A percentile compares a stretch with the other conserved stretches of the same genome.
These are phyloP conservation scores for Nemania sp. DNA, from an alignment of 2,329 filamentous ascomycete genomes.

Conservation along the genomic window DNA sequence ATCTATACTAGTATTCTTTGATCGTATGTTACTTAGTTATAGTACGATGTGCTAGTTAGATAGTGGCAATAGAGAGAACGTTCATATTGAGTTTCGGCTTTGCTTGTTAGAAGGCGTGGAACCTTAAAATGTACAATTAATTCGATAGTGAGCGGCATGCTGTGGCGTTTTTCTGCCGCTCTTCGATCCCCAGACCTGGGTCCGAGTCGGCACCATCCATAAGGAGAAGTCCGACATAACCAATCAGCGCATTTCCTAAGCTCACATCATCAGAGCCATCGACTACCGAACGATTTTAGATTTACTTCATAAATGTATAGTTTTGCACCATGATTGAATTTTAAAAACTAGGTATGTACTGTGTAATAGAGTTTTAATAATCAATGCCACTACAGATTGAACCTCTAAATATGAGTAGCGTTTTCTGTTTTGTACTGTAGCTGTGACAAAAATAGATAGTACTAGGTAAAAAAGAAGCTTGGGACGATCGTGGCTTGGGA, in stretches of 20 bases:
- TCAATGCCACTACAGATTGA: background rate
- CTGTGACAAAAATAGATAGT: slow-evolving; percentile 10
- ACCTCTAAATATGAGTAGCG: background rate
- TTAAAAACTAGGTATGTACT: background rate
- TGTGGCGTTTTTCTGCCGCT: slow-evolving; percentile 20
- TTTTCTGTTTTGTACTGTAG: background rate
- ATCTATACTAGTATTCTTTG: background rate
- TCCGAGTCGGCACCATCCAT: slow-evolving; percentile 36
- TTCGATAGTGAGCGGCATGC: background rate
- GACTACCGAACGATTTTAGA: background rate
- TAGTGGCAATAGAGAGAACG: background rate
- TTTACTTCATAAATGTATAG: background rate
- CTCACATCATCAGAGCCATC: background rate
- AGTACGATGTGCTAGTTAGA: background rate
- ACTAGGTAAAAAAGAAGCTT: slow-evolving; percentile 2
- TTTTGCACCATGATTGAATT: background rate
- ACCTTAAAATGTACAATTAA: background rate
- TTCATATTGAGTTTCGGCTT: slow-evolving; percentile 2
- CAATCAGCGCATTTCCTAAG: slow-evolving; percentile 15
- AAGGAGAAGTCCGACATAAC: slow-evolving; percentile 36
- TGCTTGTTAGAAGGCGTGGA: background rate
- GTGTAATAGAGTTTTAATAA: background rate
- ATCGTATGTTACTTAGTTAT: background rate
- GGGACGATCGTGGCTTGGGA: slow-evolving; percentile 16
- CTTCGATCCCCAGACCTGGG: background rate